Evolutionary conservation across 2,329 filamentous ascomycete genomes (phyloP).

Genomic region (Sarocladiaceae sp.): DNA sequence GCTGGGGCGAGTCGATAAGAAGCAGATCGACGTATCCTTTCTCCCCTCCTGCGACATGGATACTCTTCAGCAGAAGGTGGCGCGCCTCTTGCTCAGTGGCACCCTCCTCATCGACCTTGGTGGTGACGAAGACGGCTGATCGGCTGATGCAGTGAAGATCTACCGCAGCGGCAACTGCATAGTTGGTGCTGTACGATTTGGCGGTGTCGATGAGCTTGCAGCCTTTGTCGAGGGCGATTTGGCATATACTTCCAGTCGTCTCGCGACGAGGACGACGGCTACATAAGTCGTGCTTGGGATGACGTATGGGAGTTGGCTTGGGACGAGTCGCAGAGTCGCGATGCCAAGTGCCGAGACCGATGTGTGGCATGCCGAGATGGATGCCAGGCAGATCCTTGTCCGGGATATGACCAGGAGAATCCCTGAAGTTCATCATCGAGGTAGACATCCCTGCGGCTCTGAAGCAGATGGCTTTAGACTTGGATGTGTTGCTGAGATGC

Average conservation of each 20-base stretch:
- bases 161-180: slow-evolving; percentile 43
- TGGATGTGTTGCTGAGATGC: too few species aligned
- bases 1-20: slow-evolving; percentile 59
- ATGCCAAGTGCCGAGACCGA: slow-evolving; percentile 66
- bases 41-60: slow-evolving; percentile 47
- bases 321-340: slow-evolving; percentile 43
- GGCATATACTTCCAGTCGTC: not conserved
- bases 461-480: too few species aligned
- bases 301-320: too few species aligned
- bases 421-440: too few species aligned
- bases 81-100: slow-evolving; percentile 51
- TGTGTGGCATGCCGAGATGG: slow-evolving; percentile 36
- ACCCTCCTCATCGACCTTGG: slow-evolving; percentile 44
- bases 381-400: not conserved
- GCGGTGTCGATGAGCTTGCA: slow-evolving; percentile 52
- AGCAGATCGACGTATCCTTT: slow-evolving; percentile 66
- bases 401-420: slow-evolving; percentile 31
- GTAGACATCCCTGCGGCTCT: too few species aligned
- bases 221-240: slow-evolving; percentile 39
- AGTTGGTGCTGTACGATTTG: slow-evolving; percentile 27
- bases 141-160: slow-evolving; percentile 35
- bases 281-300: too few species aligned
- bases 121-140: slow-evolving; percentile 46
- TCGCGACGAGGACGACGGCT: slow-evolving; percentile 43
- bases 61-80: slow-evolving; percentile 51